Evolutionary conservation across 805 yeast species (phyloP), one percentile per base, ranked within the genome.

Genomic region (Metschnikowia proteae): DNA sequence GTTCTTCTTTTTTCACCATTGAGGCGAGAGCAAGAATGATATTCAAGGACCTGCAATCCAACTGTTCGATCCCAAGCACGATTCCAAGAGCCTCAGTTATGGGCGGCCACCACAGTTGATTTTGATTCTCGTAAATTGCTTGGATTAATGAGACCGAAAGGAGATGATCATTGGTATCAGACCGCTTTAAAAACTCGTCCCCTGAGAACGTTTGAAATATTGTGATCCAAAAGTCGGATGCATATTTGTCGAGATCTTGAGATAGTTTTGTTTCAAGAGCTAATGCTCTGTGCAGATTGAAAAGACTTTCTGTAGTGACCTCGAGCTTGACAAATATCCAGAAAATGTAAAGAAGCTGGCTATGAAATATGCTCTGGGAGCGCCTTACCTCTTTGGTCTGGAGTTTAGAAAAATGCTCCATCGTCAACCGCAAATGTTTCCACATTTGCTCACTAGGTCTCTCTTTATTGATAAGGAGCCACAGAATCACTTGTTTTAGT

Each of bases 381-480:
- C 41, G 52, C n/a, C 57, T 32, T 3, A 55, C 51, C 28, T 51
- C 51, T 32, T 43, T 49, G 1, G 52, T 51, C 38, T 57, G 60
- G 5, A 57, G 46, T 23, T 57, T 57, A 5, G 59, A 39, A 41
- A 56, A 46, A 7, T 48, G 56, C 39, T 46, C 43, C 17, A 66
- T 45, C 3, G 53, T 47, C 6, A 40, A 26, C 2, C 41, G 38
- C 11, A 67, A 22, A 1, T 55, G 41, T 11, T 46, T 48, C 58
- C 61, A 51, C n/a, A 56, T 40, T n/a, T 38, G 52, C 3, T 51
- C 58, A 3, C 54, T 23, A 1, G 70, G 65, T 5, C 53, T 43
- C 34, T 64, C 63, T 39, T 70, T 74, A 3, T 62, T 25, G 11
- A 67, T 63, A 23, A 72, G 54, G 30, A 52, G 43, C 76, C 76